Evolutionary conservation across 2,329 filamentous ascomycete species (phyloP).

Genomic region (Meredithiella fracta): DNA sequence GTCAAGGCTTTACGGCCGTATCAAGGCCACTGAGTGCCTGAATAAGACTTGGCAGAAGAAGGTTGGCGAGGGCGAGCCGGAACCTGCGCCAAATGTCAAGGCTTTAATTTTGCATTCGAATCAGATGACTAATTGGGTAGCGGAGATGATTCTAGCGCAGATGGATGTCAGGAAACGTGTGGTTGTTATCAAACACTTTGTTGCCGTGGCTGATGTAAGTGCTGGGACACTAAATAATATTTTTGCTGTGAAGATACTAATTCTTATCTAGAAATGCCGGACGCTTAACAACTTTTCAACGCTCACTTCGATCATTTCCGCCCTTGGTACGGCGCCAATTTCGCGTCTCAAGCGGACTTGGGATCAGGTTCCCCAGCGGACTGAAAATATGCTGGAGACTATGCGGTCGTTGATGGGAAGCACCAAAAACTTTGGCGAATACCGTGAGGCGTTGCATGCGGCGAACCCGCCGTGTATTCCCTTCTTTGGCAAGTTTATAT

Average conservation of each 20-base stretch:
- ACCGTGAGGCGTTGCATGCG: conserved; percentile 78
- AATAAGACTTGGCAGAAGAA: conserved; percentile 99
- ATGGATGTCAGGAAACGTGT: conserved; percentile 90
- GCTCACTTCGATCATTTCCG: conserved; percentile 92
- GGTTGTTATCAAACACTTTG: conserved; percentile 96
- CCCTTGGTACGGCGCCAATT: conserved; percentile 84
- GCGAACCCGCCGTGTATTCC: conserved; percentile 95
- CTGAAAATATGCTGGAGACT: conserved; percentile 61
- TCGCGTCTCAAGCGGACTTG: conserved; percentile 86
- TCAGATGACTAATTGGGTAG: conserved; percentile 98
- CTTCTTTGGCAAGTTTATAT: conserved; percentile 58
- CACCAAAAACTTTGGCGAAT: conserved; percentile 96
- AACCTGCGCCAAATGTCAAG: conserved; percentile 87
- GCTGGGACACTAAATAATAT: not conserved
- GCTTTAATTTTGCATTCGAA: conserved; percentile 94
- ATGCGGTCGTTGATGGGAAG: conserved; percentile 94
- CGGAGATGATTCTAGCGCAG: conserved; percentile 95
- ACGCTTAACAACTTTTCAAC: conserved; percentile 91
- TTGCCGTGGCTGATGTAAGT: conserved; percentile 84
- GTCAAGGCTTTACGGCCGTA: conserved; percentile 84
- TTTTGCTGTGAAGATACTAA: conserved; percentile 17
- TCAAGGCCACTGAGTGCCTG: conserved; percentile 86
- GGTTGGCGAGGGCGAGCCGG: conserved; percentile 59
- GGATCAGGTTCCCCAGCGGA: conserved; percentile 80
- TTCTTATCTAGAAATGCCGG: conserved; percentile 62